phyloP scores from a whole-genome alignment of 2,329 filamentous ascomycete species.

The Colletotrichum brevisporum region DNA sequence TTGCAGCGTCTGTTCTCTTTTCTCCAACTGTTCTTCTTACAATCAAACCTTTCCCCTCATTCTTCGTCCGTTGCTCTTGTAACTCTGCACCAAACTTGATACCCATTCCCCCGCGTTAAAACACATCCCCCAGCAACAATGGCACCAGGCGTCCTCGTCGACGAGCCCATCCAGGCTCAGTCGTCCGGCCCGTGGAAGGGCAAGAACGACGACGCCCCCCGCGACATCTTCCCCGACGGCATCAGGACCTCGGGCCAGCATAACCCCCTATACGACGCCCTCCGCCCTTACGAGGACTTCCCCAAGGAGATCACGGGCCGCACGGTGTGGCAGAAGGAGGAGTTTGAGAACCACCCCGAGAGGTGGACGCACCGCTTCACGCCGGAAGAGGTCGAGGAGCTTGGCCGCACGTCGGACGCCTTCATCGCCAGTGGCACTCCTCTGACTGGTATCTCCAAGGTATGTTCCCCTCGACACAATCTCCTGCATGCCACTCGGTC shows the following conservation, averaged over 20 bases:
- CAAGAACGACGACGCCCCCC: constrained; percentile 52
- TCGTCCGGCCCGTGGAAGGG: constrained; percentile 35
- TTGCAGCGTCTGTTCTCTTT: not conserved
- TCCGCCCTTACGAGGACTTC: constrained; percentile 79
- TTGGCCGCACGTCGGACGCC: constrained; percentile 75
- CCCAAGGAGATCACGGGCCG: constrained; percentile 79
- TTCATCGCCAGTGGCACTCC: constrained; percentile 77
- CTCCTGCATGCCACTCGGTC: not conserved
- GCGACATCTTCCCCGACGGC: constrained; percentile 61
- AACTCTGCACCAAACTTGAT: not conserved
- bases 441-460: constrained; percentile 74
- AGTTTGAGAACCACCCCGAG: constrained; percentile 74
- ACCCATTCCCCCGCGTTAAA: not conserved
- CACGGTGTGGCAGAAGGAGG: constrained; percentile 79
- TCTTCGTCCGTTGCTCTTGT: not conserved
- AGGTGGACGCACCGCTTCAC: constrained; percentile 82
- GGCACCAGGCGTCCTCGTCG: constrained; percentile 42
- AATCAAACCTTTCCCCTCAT: constrained; percentile 10
- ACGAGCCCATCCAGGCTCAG: constrained; percentile 35
- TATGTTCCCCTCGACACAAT: not conserved
- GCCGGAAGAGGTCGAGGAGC: constrained; percentile 75
- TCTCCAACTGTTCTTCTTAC: constrained; percentile 1
- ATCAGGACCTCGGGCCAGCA: constrained; percentile 77
- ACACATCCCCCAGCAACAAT: constrained; percentile 23
- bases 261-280: constrained; percentile 73